Base-by-base conservation (phyloP, 805 yeast genomes). In the Hanseniaspora mollemarum region DNA sequence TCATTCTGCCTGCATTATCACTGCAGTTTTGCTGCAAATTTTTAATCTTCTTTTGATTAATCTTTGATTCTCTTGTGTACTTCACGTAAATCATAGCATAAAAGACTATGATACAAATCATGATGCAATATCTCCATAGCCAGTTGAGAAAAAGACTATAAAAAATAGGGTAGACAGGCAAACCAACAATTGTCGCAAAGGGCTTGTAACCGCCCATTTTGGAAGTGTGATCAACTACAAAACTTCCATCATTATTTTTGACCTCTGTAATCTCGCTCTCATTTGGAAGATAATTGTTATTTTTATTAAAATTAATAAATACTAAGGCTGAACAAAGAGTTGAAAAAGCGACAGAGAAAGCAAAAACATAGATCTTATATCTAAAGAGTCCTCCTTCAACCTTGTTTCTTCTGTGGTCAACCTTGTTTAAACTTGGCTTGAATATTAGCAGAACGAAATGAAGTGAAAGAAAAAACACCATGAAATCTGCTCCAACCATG, bases 401-500 rank as follows among this genome's bases (percentile, higher is more conserved):
- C 51, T 65, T 68, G n/a, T 66, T 66, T 22, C 66, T 62, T 52
- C 66, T 62, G 12, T 58, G 59, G 53, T 62, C 62, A 42, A 65
- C 63, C 57, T 73, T 70, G 52, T 69, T 72, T 53, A 72, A 70
- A 26, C 69, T 71, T 0, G 90, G 86, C 53, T 70, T 68, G 63
- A 85, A 83, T 4, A 87, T 81, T 28, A 86, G 67, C 39, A 87
- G 60, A 25, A 78, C 85, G 9, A 90, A 82, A 65, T 87, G 95
- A 15, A 87, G 65, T 1, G 96, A 95, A 66, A 87, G 83, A 32
- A 81, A 73, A 29, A 86, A 67, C 48, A 87, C 87, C 16, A 92
- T 87, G 32, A 86, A 60, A 64, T 87, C 96, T 1, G 88, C 87
- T 19, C 94, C 94, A 64, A 85, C 94, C 13, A 83, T 81, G 21